Base-by-base conservation (phyloP, 2,329 filamentous ascomycete species). In the Helotiales sp. region DNA sequence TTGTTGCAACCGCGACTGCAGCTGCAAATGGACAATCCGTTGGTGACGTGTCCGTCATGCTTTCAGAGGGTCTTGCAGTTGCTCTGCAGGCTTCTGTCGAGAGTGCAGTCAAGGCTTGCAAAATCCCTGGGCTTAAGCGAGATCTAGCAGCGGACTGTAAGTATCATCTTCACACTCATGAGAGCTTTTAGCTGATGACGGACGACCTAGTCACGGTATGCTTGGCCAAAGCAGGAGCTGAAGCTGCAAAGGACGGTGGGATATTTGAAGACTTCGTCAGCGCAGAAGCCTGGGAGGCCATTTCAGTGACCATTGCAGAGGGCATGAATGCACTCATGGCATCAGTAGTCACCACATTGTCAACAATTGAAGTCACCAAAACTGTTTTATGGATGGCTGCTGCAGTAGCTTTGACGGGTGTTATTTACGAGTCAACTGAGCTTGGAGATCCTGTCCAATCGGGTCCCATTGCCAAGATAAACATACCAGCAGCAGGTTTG, bases 11-110 rank as follows among this genome's bases (percentile, higher is more conserved):
- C n/a, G 54, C 54, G 5, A 57, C 54, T 44, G 33, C 54, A 15
- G 36, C 17, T 17, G 54, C 54, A 33, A 57, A 57, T 46, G 54
- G 54, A 8, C 54, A 57, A 34, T 52, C 44, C 46, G 38, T 57
- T 44, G 54, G 54, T 29, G 54, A 57, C 46, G 46, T 57, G 31
- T 57, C 54, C 24, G 40, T 57, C 19, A 52, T 57, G 12, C 19
- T 56, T 15, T 31, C 44, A 10, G 44, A 56, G 19, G 54, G 54
- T 13, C 46, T 56, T 19, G 42, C 42, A 5, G 8, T 47, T 8
- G 17, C 42, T 24, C 22, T 47, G 17, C 22, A 47, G 27, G n/a
- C 17, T 27, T 47, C 42, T 19, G 24, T 24, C 9, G 42, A 47
- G 6, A 13, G 17, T 24, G 42, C 42, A 9, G 5, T 47, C 8